Percentiles rank a stretch among this genome's conserved stretches.
Evolutionary conservation across 75 land plant species (phyloP).

Genomic region (Picea glauca): DNA sequence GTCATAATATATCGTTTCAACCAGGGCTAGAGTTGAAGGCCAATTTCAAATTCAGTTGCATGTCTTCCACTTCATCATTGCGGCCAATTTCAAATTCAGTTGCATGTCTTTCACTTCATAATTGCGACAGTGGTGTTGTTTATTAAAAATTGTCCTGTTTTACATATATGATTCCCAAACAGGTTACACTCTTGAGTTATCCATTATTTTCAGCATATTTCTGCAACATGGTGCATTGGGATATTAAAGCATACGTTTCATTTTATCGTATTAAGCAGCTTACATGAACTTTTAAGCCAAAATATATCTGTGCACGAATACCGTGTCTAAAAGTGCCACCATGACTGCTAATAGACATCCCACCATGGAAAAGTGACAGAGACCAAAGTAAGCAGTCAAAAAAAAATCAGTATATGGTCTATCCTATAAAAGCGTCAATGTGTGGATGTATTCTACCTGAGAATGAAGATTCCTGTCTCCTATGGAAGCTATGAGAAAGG

Average conservation of each 20-base stretch:
- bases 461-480: conserved; percentile 27
- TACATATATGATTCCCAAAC: neutral
- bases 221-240: too few species aligned
- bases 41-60: neutral
- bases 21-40: too few species aligned
- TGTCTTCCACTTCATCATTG: neutral
- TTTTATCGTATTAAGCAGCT: too few species aligned
- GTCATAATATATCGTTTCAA: neutral
- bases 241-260: too few species aligned
- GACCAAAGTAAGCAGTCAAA: neutral
- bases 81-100: too few species aligned
- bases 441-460: conserved; percentile 14
- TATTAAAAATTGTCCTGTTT: neutral
- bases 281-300: too few species aligned
- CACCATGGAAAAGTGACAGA: neutral
- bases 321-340: too few species aligned
- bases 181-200: too few species aligned
- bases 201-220: too few species aligned
- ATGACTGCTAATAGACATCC: too few species aligned
- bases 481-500: conserved; percentile 25
- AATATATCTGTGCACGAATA: too few species aligned
- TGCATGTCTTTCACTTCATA: neutral
- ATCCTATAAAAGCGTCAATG: neutral
- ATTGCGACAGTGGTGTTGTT: neutral
- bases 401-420: neutral